These are phyloP conservation scores for Russula emetica DNA, from an alignment of 768 basidiomycete genomes.

Conservation along the genomic window DNA sequence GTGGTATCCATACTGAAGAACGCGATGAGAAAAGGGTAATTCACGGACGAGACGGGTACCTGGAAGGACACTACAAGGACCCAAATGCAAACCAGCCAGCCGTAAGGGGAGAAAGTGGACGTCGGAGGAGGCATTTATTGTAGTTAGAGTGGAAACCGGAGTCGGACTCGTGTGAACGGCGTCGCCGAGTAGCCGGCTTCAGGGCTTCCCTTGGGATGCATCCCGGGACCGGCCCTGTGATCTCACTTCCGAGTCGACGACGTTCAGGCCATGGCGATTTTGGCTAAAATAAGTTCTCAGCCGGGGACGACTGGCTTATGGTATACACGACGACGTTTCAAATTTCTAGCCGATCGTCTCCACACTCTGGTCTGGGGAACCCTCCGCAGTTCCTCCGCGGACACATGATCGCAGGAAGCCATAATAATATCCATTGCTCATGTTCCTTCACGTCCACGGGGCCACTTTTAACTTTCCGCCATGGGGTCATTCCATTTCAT, in stretches of 20 bases:
- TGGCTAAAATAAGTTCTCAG: background rate
- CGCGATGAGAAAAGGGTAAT: background rate
- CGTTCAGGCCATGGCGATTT: background rate
- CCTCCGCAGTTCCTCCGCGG: background rate
- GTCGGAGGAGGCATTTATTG: background rate
- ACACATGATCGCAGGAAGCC: background rate
- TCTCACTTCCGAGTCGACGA: no score
- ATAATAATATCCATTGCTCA: background rate
- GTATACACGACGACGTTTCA: background rate
- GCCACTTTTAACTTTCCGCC: background rate
- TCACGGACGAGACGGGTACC: conserved; percentile 29
- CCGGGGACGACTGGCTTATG: background rate
- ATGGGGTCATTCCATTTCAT: background rate
- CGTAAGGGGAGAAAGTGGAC: conserved; percentile 62
- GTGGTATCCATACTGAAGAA: conserved; percentile 78
- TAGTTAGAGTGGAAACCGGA: background rate
- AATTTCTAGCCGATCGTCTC: background rate
- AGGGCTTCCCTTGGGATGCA: no score
- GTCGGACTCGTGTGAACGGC: background rate
- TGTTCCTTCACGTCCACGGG: background rate
- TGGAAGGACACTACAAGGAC: conserved; percentile 58
- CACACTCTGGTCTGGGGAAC: background rate
- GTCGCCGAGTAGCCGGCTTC: background rate
- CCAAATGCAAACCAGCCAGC: conserved; percentile 66
- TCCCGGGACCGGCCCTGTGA: no score